Base-by-base conservation (phyloP, 2,329 filamentous ascomycete species). In the Aspergillus oerlinghausenensis region DNA sequence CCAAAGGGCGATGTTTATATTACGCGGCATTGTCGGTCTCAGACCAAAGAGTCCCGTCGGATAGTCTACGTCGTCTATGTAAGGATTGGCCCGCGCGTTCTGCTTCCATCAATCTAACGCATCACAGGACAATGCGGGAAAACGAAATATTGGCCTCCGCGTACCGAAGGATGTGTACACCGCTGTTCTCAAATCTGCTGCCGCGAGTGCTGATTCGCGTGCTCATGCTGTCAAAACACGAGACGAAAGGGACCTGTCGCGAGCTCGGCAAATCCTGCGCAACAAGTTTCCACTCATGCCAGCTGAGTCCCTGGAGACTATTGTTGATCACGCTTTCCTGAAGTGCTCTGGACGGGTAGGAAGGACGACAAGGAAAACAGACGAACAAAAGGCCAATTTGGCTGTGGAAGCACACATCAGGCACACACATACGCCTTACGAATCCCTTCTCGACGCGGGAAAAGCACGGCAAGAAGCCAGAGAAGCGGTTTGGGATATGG, bases 371-470 rank as follows among this genome's bases (percentile, higher is more conserved):
- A 70, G 52, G 8, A 62, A 61, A 3, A 65, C 67, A 0, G 73
- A 77, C 7, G 60, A 72, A 25, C 58, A 59, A 3, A 75, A 76
- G 50, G 73, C 70, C 1, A 55, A 62, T 3, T 55, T 78, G 42
- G 76, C 75, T 0, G 75, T 77, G 11, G 71, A 76, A 54, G 76
- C 76, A 29, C 73, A 78, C 65, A 74, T 79, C 54, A 65, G 76
- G 25, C 76, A 79, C 60, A 65, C 61, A 4, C 72, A 74, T 59
- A 79, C 75, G 1, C 62, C 66, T 0, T 79, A 78, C 51, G 75
- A 79, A 6, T 52, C 50, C 6, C 52, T 77, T 23, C 65, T 76
- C 1, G 54, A 62, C 3, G 43, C 54, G 0, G 72, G 71, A 0
- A 51, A 63, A 11, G 55, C 58, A 1, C 65, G 71, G 14, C 56